These are phyloP conservation scores for Cladosporium sp. DNA, from an alignment of 2,329 filamentous ascomycete species.

Conservation along the genomic window DNA sequence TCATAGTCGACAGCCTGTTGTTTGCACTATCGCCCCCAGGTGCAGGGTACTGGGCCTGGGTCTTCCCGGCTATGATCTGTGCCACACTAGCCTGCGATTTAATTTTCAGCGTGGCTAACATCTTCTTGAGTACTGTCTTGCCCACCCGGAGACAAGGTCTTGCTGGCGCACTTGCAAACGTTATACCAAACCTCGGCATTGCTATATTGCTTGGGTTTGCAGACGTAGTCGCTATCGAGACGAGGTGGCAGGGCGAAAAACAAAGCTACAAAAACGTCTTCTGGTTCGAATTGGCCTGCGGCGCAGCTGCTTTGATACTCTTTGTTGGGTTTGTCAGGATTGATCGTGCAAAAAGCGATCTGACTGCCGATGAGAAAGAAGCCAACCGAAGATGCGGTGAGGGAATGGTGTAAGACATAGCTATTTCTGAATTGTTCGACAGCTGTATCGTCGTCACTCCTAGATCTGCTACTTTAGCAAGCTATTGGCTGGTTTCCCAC, in stretches of 20 bases:
- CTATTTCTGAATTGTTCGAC: too few species aligned
- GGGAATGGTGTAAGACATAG: too few species aligned
- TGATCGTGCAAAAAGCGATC: slow-evolving; percentile 47
- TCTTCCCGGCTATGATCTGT: slow-evolving; percentile 67
- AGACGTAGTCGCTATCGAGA: slow-evolving; percentile 56
- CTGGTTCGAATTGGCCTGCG: slow-evolving; percentile 59
- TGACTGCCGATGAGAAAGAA: too few species aligned
- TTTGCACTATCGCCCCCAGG: slow-evolving; percentile 58
- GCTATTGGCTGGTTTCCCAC: neutral
- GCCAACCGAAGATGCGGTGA: too few species aligned
- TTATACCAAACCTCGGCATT: slow-evolving; percentile 66
- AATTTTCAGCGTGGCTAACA: slow-evolving; percentile 68
- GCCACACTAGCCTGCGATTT: slow-evolving; percentile 71
- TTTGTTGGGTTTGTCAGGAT: slow-evolving; percentile 52
- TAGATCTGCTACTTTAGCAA: too few species aligned
- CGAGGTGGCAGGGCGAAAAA: slow-evolving; percentile 39
- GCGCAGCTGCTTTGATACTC: slow-evolving; percentile 50
- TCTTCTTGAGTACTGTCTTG: slow-evolving; percentile 69
- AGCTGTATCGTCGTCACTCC: too few species aligned
- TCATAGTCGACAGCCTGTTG: slow-evolving; percentile 54
- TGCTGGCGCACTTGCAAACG: slow-evolving; percentile 68
- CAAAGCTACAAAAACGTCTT: slow-evolving; percentile 62
- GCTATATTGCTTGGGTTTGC: slow-evolving; percentile 67
- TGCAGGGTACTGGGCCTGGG: slow-evolving; percentile 65
- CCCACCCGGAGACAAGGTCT: slow-evolving; percentile 64